Evolutionary conservation across 2,329 filamentous ascomycete genomes (phyloP), one percentile per base, ranked within the genome.

Genomic region (Ampelomyces quisqualis): DNA sequence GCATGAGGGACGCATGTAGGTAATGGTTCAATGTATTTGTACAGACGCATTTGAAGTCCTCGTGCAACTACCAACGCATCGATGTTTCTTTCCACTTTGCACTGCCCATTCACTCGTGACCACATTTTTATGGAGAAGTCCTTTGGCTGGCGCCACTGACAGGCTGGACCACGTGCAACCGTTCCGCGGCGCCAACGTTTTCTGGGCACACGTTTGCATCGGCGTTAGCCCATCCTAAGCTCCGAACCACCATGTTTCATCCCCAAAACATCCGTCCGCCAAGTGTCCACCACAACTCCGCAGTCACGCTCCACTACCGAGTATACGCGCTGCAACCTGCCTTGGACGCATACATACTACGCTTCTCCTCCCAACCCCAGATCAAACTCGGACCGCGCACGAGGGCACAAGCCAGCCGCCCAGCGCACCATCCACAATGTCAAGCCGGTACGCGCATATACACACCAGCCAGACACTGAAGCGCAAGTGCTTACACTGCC

Each of bases 1-100:
- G 37, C 39, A 47, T 34, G 47, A 42, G 40, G 42, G 40, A 47
- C 51, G 50, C 45, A 54, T 36, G 47, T 51, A 45, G 49, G 40
- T 44, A 37, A 43, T 38, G 43, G 32, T 50, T 52, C 39, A 43
- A 45, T 60, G 56, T 60, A 57, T 53, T 60, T 60, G 56, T 57
- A 58, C 45, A 52, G 49, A 51, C 32, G 40, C 43, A 49, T 55
- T 43, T n/a, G n/a, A n/a, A n/a, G n/a, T n/a, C n/a, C n/a, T n/a
- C n/a, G n/a, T n/a, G n/a, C n/a, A n/a, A n/a, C n/a, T n/a, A n/a
- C n/a, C n/a, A n/a, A n/a, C n/a, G n/a, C n/a, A n/a, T n/a, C n/a
- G n/a, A n/a, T n/a, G n/a, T n/a, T n/a, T n/a, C n/a, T n/a, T n/a
- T n/a, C n/a, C n/a, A n/a, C n/a, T n/a, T n/a, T n/a, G n/a, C n/a